Evolutionary conservation across 169 alveolate species (phyloP), one percentile per base, ranked within the genome.

Genomic region (Eimeria maxima): DNA sequence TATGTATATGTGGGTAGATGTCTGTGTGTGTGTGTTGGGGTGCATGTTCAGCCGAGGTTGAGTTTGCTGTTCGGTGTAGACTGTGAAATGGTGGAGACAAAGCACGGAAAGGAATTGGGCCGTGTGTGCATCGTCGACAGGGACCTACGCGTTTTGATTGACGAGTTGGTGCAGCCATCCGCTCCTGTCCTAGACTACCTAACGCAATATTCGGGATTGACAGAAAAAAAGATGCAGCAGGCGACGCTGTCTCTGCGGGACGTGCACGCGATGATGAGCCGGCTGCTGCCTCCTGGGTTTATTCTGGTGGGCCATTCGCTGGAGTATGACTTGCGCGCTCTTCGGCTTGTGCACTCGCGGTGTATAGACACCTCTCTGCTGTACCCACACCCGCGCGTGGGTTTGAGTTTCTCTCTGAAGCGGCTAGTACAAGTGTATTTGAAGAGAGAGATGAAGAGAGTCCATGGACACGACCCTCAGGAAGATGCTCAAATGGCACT

Each of bases 61-160:
- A 53, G 45, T 22, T 38, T 63, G 53, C 8, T 95, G 76, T 87
- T 88, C 78, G 96, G 95, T 6, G 42, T 97, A 27, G 98, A 97
- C 93, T 97, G 98, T 71, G 98, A 97, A 86, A 97, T 97, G 98
- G 97, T 95, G 22, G 47, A 69, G 55, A 95, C 97, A 27, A 38
- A 76, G n/a, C n/a, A n/a, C 24, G 97, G 96, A 1, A 47, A 47
- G 80, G 95, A 97, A 71, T 84, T 97, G 33, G 97, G 97, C 13
- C 95, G 98, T 38, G 91, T 97, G 5, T 73, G 94, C 44, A 88
- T 91, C 94, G 95, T 97, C 57, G 94, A 87, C 50, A n/a, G 57
- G 73, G 50, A 90, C 13, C 74, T 78, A 45, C 45, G 89, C 57
- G 74, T 69, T 27, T 42, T 97, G 11, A 42, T 93, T 18, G 98